Evolutionary conservation across 2,329 filamentous ascomycete species (phyloP).

Genomic region (Dactylellina parvicollis): DNA sequence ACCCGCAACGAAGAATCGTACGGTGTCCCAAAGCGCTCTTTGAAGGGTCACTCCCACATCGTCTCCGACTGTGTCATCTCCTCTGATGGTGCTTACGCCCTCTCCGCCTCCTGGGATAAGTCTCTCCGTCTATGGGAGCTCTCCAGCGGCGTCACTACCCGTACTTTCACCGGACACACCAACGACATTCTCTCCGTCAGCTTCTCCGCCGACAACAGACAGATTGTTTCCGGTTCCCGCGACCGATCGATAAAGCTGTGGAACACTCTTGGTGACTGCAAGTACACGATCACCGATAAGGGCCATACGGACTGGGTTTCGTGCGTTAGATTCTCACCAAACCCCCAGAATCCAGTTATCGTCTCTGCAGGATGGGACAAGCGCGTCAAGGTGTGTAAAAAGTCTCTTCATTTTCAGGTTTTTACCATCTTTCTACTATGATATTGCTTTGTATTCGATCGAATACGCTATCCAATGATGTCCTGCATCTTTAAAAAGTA

Average conservation of each 20-base stretch:
- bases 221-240: slow-evolving; percentile 55
- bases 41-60: slow-evolving; percentile 99
- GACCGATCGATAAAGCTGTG: slow-evolving; percentile 64
- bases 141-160: slow-evolving; percentile 76
- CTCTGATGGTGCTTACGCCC: slow-evolving; percentile 50
- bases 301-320: slow-evolving; percentile 99
- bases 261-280: slow-evolving; percentile 97
- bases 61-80: slow-evolving; percentile 93
- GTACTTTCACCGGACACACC: slow-evolving; percentile 62
- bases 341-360: slow-evolving; percentile 99
- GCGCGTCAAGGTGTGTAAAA: slow-evolving; percentile 92
- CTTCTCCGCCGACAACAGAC: slow-evolving; percentile 55
- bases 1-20: slow-evolving; percentile 95
- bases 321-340: slow-evolving; percentile 99
- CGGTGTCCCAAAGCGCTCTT: slow-evolving; percentile 98
- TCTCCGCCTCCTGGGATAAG: slow-evolving; percentile 60
- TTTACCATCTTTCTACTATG: neutral
- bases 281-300: slow-evolving; percentile 99
- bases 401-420: slow-evolving; percentile 20
- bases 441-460: slow-evolving; percentile 23
- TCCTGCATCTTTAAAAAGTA: slow-evolving; percentile 85
- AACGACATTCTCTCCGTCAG: slow-evolving; percentile 47
- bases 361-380: slow-evolving; percentile 99
- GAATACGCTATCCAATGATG: slow-evolving; percentile 77
- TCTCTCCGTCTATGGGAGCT: slow-evolving; percentile 61